These are phyloP conservation scores for Ogataea trehaloabstinens DNA, from an alignment of 805 yeast genomes.

Conservation along the genomic window DNA sequence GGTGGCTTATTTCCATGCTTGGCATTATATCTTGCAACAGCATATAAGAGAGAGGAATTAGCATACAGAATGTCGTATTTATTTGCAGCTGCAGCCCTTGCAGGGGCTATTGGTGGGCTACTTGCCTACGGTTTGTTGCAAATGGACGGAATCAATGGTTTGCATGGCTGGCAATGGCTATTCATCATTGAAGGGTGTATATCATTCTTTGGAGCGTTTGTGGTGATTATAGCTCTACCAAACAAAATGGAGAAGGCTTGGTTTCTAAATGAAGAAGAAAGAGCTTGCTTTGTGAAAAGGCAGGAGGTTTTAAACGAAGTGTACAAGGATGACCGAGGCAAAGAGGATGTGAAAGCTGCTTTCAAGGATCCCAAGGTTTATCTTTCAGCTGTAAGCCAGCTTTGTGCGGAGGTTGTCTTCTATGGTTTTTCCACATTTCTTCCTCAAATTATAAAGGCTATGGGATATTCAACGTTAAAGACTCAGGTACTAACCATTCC, in stretches of 20 bases:
- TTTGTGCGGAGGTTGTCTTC: constrained; percentile 39
- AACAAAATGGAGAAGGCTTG: constrained; percentile 31
- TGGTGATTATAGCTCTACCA: constrained; percentile 32
- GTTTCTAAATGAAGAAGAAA: constrained; percentile 40
- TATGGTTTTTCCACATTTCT: constrained; percentile 42
- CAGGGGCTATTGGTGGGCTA: constrained; percentile 58
- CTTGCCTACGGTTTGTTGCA: constrained; percentile 60
- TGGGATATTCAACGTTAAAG: constrained; percentile 28
- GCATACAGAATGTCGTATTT: constrained; percentile 47
- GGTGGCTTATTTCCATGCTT: constrained; percentile 38
- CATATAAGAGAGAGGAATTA: constrained; percentile 45
- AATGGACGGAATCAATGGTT: constrained; percentile 49
- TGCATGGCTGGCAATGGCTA: constrained; percentile 67
- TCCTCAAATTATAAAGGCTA: constrained; percentile 36
- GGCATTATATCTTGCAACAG: background rate
- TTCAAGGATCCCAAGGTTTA: constrained; percentile 36
- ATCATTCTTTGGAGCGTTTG: constrained; percentile 51
- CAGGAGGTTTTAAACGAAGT: background rate
- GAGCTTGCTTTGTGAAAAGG: constrained; percentile 25
- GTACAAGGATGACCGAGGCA: constrained; percentile 7
- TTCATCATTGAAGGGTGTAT: constrained; percentile 60
- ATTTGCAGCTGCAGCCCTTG: constrained; percentile 52
- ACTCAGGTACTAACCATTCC: constrained; percentile 35
- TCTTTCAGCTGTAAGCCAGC: constrained; percentile 36
- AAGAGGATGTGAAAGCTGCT: constrained; percentile 27